A percentile compares a stretch with the other conserved stretches of the same genome.
Evolutionary conservation across 129 eudicot species (phyloP).

Genomic region (Heracleum sosnowskyi): DNA sequence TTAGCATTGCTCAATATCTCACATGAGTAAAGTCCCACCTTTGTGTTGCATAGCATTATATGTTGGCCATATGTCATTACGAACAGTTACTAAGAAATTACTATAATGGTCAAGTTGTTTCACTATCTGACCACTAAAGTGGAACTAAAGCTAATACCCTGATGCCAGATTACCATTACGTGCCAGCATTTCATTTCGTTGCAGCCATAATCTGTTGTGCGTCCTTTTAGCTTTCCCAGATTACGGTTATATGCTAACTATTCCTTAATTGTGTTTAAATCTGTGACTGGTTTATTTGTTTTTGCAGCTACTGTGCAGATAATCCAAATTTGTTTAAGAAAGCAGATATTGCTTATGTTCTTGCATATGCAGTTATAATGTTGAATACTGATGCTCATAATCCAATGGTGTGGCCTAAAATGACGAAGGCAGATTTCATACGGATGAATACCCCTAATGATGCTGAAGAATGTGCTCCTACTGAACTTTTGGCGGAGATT

Average conservation of each 20-base stretch:
- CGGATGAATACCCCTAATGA: slow-evolving; percentile 71
- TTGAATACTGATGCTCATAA: slow-evolving; percentile 97
- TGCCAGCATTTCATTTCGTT: neutral
- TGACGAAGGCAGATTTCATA: slow-evolving; percentile 84
- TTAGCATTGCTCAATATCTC: neutral
- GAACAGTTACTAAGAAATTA: neutral
- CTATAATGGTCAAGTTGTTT: neutral
- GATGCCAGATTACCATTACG: neutral
- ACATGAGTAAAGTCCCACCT: neutral
- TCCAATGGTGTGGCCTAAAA: slow-evolving; percentile 93
- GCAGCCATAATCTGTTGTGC: neutral
- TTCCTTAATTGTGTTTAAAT: neutral
- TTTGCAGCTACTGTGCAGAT: slow-evolving; percentile 90
- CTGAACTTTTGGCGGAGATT: slow-evolving; percentile 80
- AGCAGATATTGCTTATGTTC: slow-evolving; percentile 94
- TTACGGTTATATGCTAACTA: neutral
- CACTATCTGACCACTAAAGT: neutral
- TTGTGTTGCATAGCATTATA: neutral
- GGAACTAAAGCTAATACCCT: neutral
- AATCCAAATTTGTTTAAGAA: slow-evolving; percentile 94
- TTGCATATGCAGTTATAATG: slow-evolving; percentile 98
- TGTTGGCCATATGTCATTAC: neutral
- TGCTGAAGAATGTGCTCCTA: slow-evolving; percentile 81
- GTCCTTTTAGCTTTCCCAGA: neutral
- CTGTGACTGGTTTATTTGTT: slow-evolving; percentile 17